Evolutionary conservation across 495 filamentous ascomycete genomes (phyloP).

Genomic region (Aspergillus diversus): DNA sequence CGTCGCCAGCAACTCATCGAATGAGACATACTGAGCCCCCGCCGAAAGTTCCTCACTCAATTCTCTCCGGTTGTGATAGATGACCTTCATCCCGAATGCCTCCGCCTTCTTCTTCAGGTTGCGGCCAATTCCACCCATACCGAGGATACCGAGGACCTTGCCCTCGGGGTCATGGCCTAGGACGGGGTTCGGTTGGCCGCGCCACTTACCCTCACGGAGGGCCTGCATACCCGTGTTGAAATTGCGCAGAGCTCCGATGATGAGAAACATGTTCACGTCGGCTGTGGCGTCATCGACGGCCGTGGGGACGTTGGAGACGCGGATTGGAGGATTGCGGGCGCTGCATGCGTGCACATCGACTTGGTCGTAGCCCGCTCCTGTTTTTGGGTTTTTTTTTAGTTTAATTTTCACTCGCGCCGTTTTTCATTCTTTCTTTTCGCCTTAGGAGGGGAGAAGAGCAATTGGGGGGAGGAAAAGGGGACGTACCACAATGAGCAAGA

Average conservation of each 20-base stretch:
- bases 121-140: constrained; percentile 86
- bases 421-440: not conserved
- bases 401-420: too few relatives aligned
- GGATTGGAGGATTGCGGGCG: constrained; percentile 56
- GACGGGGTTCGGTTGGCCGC: constrained; percentile 47
- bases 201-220: constrained; percentile 63
- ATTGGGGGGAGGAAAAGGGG: constrained; percentile 1
- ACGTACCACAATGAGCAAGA: constrained; percentile 58
- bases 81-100: constrained; percentile 67
- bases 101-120: constrained; percentile 58
- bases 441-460: not conserved
- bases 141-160: constrained; percentile 72
- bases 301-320: constrained; percentile 79
- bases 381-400: not conserved
- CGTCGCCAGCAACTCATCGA: constrained; percentile 65
- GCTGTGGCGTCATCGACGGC: constrained; percentile 83
- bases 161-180: constrained; percentile 67
- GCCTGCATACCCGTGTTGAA: constrained; percentile 65
- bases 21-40: constrained; percentile 68
- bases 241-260: constrained; percentile 75
- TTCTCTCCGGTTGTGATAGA: constrained; percentile 67
- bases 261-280: constrained; percentile 75
- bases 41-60: constrained; percentile 57
- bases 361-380: constrained; percentile 81
- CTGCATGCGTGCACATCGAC: constrained; percentile 73